These are phyloP conservation scores for Sugiyamaella xylanicola DNA, from an alignment of 1,139 yeast genomes.

Conservation along the genomic window DNA sequence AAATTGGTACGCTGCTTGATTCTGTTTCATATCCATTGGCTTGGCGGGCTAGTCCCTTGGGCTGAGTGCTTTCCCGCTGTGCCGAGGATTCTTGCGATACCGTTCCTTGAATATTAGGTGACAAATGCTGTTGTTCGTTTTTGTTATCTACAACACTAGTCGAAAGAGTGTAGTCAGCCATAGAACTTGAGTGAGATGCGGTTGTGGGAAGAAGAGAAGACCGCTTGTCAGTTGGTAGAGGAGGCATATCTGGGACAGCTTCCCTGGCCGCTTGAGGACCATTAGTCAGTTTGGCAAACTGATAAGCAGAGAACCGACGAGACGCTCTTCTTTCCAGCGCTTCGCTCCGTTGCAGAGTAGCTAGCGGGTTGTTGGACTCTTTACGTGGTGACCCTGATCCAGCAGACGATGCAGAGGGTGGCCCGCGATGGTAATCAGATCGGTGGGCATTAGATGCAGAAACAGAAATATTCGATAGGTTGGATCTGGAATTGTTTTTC, in stretches of 20 bases:
- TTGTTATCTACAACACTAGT: slow-evolving; percentile 26
- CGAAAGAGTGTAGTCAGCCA: slow-evolving; percentile 36
- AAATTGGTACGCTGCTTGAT: slow-evolving; percentile 42
- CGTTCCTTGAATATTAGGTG: background rate
- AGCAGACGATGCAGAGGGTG: background rate
- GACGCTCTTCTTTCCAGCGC: slow-evolving; percentile 90
- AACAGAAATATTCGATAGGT: slow-evolving; percentile 6
- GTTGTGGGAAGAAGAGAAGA: slow-evolving; percentile 34
- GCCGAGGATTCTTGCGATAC: background rate
- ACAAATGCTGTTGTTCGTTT: slow-evolving; percentile 1
- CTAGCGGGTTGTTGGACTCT: slow-evolving; percentile 56
- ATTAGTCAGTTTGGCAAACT: slow-evolving; percentile 75
- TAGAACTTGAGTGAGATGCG: slow-evolving; percentile 32
- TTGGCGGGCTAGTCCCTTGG: too few species aligned
- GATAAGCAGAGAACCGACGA: slow-evolving; percentile 88
- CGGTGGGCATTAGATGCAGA: slow-evolving; percentile 1
- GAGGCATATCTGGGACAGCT: slow-evolving; percentile 35
- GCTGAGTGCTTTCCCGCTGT: background rate
- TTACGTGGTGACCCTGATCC: slow-evolving; percentile 17
- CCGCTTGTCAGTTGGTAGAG: slow-evolving; percentile 35
- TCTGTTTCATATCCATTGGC: background rate
- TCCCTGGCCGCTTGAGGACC: slow-evolving; percentile 34
- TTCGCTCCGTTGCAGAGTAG: slow-evolving; percentile 77
- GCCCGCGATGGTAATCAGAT: background rate
- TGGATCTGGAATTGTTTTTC: slow-evolving; percentile 2